Conservation (phyloP, 2,329 filamentous ascomycete genomes). For the Ceratocystis huliohia region DNA sequence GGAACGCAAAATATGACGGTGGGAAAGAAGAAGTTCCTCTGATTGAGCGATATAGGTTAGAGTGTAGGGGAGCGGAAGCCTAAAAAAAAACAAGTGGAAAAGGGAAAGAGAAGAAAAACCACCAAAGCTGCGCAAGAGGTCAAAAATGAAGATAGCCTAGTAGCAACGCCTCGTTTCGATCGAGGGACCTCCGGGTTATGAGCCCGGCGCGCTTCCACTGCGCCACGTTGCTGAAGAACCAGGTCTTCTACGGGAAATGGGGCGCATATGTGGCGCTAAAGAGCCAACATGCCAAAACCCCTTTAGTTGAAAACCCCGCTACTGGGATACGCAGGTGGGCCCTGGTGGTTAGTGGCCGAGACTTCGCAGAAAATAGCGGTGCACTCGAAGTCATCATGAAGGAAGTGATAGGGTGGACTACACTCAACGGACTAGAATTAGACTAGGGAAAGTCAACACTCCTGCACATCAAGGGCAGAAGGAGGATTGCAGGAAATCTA, state of each 20-base stretch:
- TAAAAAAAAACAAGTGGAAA: background rate
- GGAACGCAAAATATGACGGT: too few relatives aligned
- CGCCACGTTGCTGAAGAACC: conserved; percentile 18
- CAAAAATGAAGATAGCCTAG: background rate
- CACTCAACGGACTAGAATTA: too few relatives aligned
- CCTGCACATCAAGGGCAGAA: too few relatives aligned
- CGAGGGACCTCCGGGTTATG: conserved; percentile 21
- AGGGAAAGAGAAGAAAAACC: background rate
- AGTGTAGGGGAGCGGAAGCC: background rate
- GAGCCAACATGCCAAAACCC: background rate
- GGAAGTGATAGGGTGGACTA: too few relatives aligned
- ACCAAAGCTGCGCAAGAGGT: background rate
- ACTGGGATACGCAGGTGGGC: too few relatives aligned
- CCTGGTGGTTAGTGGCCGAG: too few relatives aligned
- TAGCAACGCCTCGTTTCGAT: conserved; percentile 22
- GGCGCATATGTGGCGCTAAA: background rate
- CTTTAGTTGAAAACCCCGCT: too few relatives aligned
- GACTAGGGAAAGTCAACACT: too few relatives aligned
- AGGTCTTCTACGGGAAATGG: background rate
- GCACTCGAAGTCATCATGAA: too few relatives aligned
- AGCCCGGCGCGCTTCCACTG: conserved; percentile 22
- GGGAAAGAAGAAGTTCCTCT: too few relatives aligned
- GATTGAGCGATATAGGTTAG: background rate
- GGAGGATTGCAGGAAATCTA: too few relatives aligned
- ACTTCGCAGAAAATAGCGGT: too few relatives aligned